phyloP scores from a whole-genome alignment of 208 protist species.

The Trypanosoma caninum region DNA sequence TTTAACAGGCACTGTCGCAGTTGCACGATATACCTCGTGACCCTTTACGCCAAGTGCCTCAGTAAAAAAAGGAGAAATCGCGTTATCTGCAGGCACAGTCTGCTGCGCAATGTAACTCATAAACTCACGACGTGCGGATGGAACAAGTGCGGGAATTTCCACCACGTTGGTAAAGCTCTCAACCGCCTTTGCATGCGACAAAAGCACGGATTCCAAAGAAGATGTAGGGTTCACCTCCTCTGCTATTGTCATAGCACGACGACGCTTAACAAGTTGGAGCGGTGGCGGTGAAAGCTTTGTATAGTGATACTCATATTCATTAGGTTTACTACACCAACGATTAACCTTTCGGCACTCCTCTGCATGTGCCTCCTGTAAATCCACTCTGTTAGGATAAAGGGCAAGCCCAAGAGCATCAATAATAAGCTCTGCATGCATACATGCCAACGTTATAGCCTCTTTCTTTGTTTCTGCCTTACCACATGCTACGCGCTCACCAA shows the following conservation, averaged over 20 bases:
- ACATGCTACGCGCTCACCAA: conserved; percentile 67
- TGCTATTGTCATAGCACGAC: not conserved
- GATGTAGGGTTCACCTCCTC: conserved; percentile 2
- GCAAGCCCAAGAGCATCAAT: conserved; percentile 81
- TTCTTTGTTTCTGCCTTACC: conserved; percentile 53
- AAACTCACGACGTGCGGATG: conserved; percentile 31
- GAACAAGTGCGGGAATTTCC: conserved; percentile 34
- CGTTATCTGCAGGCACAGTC: not conserved
- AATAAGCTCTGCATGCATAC: conserved; percentile 90
- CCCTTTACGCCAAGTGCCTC: conserved; percentile 55
- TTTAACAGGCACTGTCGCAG: conserved; percentile 58
- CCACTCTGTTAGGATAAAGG: conserved; percentile 49
- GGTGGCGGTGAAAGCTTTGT: conserved; percentile 42
- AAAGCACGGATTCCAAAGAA: conserved; percentile 55
- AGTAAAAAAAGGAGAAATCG: conserved; percentile 47
- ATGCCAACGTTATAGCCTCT: conserved; percentile 68
- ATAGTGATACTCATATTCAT: conserved; percentile 52
- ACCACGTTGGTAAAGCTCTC: conserved; percentile 25
- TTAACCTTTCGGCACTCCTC: conserved; percentile 61
- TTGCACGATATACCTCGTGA: conserved; percentile 67
- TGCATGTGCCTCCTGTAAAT: conserved; percentile 53
- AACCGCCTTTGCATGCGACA: conserved; percentile 56
- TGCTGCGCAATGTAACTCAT: conserved; percentile 45
- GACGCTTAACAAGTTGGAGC: conserved; percentile 30
- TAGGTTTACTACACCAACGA: conserved; percentile 64